phyloP scores from a whole-genome alignment of 176 grass and related monocot genomes.

The Carex myosuroides region DNA sequence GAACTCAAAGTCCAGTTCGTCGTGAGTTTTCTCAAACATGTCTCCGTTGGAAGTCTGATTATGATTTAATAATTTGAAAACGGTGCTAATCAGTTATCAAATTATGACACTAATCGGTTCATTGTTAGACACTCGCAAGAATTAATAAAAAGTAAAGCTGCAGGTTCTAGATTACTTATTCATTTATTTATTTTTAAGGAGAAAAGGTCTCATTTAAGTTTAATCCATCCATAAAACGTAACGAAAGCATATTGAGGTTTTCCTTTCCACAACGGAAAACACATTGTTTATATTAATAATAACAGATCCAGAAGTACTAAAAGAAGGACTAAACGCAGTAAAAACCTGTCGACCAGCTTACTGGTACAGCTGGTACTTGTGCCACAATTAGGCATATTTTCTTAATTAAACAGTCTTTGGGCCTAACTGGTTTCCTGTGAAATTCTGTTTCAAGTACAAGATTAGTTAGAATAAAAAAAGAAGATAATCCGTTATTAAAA shows the following conservation, averaged over 20 bases:
- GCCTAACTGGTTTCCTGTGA: neutral
- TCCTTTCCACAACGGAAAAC: neutral
- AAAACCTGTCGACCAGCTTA: neutral
- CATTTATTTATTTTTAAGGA: too few species aligned
- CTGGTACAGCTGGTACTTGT: neutral
- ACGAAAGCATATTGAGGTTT: neutral
- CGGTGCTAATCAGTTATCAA: neutral
- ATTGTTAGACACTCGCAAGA: neutral
- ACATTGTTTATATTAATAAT: neutral
- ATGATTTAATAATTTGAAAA: neutral
- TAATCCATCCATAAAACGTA: too few species aligned
- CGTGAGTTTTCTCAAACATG: constrained; percentile 68
- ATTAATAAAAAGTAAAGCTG: neutral
- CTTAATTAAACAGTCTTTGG: neutral
- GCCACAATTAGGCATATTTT: neutral
- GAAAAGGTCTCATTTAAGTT: too few species aligned
- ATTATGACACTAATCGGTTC: neutral
- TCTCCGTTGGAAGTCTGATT: constrained; percentile 67
- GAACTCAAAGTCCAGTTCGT: constrained; percentile 93
- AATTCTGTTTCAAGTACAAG: neutral
- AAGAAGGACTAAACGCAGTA: neutral
- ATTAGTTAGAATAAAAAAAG: too few species aligned
- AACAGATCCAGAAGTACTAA: neutral
- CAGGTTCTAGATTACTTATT: too few species aligned
- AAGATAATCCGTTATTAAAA: neutral